Percentiles rank a stretch among this genome's conserved stretches.
Conservation (phyloP, 306 rosid species). For the Glycine soja region DNA sequence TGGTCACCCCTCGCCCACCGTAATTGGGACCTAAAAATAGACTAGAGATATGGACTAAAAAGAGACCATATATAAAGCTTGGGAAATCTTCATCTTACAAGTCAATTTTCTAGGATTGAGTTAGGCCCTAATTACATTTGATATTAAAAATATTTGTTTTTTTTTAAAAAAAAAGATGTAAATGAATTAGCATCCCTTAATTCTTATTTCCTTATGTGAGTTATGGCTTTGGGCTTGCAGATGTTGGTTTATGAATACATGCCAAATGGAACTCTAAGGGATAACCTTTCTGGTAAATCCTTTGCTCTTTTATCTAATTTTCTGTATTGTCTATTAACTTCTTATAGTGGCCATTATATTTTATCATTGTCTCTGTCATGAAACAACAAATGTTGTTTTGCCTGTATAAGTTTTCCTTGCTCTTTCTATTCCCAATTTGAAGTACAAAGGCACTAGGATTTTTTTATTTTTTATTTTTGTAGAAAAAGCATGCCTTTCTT, state of each 20-base stretch:
- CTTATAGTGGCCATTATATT: conserved; percentile 8
- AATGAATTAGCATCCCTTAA: neutral
- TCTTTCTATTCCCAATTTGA: conserved; percentile 21
- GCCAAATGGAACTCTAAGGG: conserved; percentile 83
- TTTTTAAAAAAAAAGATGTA: neutral
- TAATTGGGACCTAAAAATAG: too few relatives aligned
- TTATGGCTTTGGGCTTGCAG: conserved; percentile 61
- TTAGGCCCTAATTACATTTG: too few relatives aligned
- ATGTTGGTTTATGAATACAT: conserved; percentile 92
- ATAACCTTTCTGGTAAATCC: conserved; percentile 78
- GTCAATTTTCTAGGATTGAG: too few relatives aligned
- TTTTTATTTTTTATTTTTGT: neutral
- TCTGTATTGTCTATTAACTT: neutral
- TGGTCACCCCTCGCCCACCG: too few relatives aligned
- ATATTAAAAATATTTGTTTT: too few relatives aligned
- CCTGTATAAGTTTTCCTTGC: conserved; percentile 10
- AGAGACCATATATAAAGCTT: too few relatives aligned
- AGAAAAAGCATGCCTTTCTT: conserved; percentile 5
- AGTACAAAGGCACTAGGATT: conserved; percentile 7
- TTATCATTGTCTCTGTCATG: neutral
- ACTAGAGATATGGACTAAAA: too few relatives aligned
- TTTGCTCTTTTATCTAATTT: conserved; percentile 25
- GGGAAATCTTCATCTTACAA: too few relatives aligned
- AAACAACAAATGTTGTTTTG: neutral
- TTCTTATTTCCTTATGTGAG: conserved; percentile 26